phyloP scores from a whole-genome alignment of 1,284 basidiomycete genomes.

The Pseudozyma pruni region DNA sequence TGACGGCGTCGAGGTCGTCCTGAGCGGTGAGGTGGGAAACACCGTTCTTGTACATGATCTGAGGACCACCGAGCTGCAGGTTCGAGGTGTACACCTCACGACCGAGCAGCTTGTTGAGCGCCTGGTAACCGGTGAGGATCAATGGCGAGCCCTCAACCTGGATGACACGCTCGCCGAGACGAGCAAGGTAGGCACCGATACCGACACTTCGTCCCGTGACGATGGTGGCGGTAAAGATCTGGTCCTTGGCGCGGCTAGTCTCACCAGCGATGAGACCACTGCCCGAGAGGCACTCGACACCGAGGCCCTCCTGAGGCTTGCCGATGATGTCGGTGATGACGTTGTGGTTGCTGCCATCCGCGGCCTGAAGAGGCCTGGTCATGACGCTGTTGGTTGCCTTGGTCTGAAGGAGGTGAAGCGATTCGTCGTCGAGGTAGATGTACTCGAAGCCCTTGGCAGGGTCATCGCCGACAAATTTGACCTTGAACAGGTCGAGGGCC shows the following conservation, averaged over 20 bases:
- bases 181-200: constrained; percentile 98
- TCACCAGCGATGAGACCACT: constrained; percentile 99
- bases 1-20: constrained; percentile 77
- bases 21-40: constrained; percentile 94
- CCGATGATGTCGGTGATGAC: constrained; percentile 97
- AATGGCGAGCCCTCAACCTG: constrained; percentile 99
- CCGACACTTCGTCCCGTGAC: constrained; percentile 98
- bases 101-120: constrained; percentile 98
- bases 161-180: constrained; percentile 95
- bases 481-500: constrained; percentile 86
- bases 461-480: constrained; percentile 84
- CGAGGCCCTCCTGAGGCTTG: constrained; percentile 88
- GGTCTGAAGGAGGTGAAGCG: constrained; percentile 72
- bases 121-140: constrained; percentile 95
- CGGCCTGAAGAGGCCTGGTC: constrained; percentile 81
- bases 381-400: constrained; percentile 76
- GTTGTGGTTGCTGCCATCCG: constrained; percentile 85
- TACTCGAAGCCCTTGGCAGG: constrained; percentile 97
- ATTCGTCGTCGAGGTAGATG: constrained; percentile 78
- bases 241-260: constrained; percentile 96
- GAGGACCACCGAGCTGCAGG: constrained; percentile 94
- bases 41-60: constrained; percentile 75
- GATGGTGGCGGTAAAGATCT: constrained; percentile 99
- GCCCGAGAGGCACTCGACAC: constrained; percentile 94
- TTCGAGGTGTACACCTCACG: constrained; percentile 99